These are phyloP conservation scores for Chlamydomonas reinhardtii DNA, from an alignment of 163 green algal species.

Conservation along the genomic window DNA sequence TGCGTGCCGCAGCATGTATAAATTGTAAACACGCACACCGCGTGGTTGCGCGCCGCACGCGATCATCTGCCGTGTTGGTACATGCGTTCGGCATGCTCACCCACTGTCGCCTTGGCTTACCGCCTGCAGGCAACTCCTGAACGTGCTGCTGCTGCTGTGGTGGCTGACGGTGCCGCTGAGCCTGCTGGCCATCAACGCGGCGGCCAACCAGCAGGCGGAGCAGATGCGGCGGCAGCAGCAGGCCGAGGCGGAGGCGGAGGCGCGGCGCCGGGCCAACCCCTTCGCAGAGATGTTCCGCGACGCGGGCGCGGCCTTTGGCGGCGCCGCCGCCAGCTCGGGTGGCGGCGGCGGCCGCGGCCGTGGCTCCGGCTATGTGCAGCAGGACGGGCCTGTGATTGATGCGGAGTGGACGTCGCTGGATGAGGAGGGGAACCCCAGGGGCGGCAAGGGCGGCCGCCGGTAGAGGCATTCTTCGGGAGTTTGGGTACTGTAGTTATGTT, in stretches of 20 bases:
- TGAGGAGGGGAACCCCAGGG: neutral
- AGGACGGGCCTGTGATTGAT: constrained; percentile 47
- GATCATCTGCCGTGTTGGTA: too few species aligned
- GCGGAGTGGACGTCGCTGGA: constrained; percentile 47
- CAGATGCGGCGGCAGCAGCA: constrained; percentile 6
- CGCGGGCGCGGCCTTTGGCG: neutral
- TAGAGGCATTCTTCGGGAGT: too few species aligned
- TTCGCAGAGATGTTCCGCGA: constrained; percentile 44
- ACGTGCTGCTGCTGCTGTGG: constrained; percentile 46
- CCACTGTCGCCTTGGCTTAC: too few species aligned
- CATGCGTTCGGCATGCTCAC: too few species aligned
- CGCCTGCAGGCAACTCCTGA: neutral
- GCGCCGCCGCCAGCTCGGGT: too few species aligned
- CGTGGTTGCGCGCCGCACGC: too few species aligned
- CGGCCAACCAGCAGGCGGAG: constrained; percentile 16
- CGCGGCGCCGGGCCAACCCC: constrained; percentile 19
- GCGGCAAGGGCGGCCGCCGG: neutral
- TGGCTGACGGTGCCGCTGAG: constrained; percentile 32
- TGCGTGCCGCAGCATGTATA: too few species aligned
- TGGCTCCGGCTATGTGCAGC: neutral
- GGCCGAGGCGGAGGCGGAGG: constrained; percentile 30
- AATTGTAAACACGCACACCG: too few species aligned
- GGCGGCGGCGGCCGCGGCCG: neutral
- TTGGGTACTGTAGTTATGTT: too few species aligned
- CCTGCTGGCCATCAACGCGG: constrained; percentile 5